These are phyloP conservation scores for Lepidium campestre DNA, from an alignment of 441 rosid genomes.

Conservation along the genomic window DNA sequence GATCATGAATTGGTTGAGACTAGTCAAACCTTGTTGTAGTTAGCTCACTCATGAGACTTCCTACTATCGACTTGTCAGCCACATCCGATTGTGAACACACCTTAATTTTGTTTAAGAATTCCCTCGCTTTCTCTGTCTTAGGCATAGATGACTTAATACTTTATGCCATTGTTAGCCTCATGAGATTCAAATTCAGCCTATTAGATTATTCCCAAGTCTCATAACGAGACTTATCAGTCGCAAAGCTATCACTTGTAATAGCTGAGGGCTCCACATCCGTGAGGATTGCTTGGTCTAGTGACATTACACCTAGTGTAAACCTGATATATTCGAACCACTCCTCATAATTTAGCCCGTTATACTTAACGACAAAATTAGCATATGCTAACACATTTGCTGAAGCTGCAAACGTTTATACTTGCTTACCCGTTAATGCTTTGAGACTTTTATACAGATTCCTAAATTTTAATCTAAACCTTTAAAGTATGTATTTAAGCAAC, in stretches of 20 bases:
- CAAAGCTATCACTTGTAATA: not conserved
- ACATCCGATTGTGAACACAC: not conserved
- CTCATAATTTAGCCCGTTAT: not conserved
- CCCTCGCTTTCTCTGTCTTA: not conserved
- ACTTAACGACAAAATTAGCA: not conserved
- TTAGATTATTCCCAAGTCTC: not conserved
- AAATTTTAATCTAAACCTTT: no score
- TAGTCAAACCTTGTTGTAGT: not conserved
- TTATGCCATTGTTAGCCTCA: not conserved
- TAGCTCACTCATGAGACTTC: not conserved
- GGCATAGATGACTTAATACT: not conserved
- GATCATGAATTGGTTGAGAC: no score
- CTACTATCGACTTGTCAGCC: not conserved
- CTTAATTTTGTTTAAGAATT: not conserved
- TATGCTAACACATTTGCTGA: not conserved
- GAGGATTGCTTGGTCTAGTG: not conserved
- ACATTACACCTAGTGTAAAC: not conserved
- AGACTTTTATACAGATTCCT: not conserved
- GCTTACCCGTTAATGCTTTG: not conserved
- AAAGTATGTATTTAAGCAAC: not conserved
- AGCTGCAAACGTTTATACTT: not conserved
- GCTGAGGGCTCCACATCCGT: not conserved
- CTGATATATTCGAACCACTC: not conserved
- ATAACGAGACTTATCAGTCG: not conserved
- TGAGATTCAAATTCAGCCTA: not conserved